phyloP scores from a whole-genome alignment of 257 asterid species.

The Nicotiana paniculata region DNA sequence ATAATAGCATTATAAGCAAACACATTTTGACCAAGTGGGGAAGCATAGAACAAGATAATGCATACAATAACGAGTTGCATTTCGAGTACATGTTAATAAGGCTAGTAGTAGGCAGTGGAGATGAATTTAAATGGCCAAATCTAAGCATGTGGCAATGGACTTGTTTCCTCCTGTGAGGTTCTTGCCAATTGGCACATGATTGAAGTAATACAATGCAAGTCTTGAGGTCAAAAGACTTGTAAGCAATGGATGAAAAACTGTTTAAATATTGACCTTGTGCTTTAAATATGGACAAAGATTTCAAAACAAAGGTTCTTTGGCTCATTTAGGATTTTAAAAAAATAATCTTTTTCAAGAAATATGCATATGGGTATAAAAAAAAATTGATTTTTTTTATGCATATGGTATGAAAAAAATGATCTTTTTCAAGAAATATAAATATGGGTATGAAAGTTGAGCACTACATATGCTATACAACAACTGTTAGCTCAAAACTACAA shows the following conservation, averaged over 20 bases:
- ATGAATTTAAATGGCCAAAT: constrained; percentile 32
- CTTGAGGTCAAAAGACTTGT: constrained; percentile 19
- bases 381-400: too few relatives aligned
- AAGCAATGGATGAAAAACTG: constrained; percentile 26
- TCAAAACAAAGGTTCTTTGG: background rate
- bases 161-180: constrained; percentile 35
- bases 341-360: too few relatives aligned
- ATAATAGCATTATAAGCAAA: constrained; percentile 62
- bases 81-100: constrained; percentile 89
- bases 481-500: too few relatives aligned
- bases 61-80: constrained; percentile 52
- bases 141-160: constrained; percentile 53
- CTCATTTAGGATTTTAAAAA: background rate
- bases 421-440: too few relatives aligned
- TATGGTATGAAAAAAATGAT: too few relatives aligned
- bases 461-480: too few relatives aligned
- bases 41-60: constrained; percentile 44
- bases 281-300: background rate
- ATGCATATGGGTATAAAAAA: too few relatives aligned
- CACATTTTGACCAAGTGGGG: constrained; percentile 41
- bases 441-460: too few relatives aligned
- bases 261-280: constrained; percentile 12
- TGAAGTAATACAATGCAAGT: constrained; percentile 53
- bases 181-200: constrained; percentile 44
- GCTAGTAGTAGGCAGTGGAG: constrained; percentile 71